Base-by-base conservation (phyloP, 2,329 filamentous ascomycete genomes). In the Herpotrichia juniperi region DNA sequence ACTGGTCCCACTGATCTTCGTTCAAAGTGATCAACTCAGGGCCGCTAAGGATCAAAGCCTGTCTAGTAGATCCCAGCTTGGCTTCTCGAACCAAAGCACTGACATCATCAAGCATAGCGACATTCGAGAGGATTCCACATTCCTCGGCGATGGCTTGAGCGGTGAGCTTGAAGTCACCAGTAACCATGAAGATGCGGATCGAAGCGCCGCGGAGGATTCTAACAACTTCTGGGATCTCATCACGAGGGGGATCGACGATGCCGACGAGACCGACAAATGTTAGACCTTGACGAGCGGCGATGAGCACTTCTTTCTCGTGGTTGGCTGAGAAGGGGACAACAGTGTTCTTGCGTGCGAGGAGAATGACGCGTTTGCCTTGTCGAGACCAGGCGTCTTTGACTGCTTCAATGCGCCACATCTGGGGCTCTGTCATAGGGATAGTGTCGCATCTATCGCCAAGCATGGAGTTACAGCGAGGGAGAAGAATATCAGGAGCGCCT, bases 121-220 rank as follows among this genome's bases (percentile, higher is more conserved):
- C 74, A 35, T 78, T 79, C 1, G 80, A 87, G 46, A 92, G 80
- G 64, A 91, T 91, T 8, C 88, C 87, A 53, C 87, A 90, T 48
- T 91, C 84, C 2, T 82, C 78, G 0, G 89, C 88, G 55, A 93
- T 91, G 1, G 88, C 87, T 55, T 85, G 80, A 0, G 89, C 89
- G 0, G 89, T 93, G 14, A 91, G 79, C 22, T 87, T 86, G 67
- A 89, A 91, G 64, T 93, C 89, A 9, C 89, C 88, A 1, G 89
- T 93, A 0, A 92, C 89, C 89, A 93, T 93, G 71, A 89, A 87
- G 25, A 91, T 85, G n/a, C 86, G 79, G 48, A 93, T 88, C 1
- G 87, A 87, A 3, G 90, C 89, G 1, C 83, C 79, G 11, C 88
- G 82, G 14, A 91, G 78, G 0, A 82, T 89, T n/a, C 77, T 74